Base-by-base conservation (phyloP, 2,329 filamentous ascomycete species). In the Arthrobotrys sinensis region DNA sequence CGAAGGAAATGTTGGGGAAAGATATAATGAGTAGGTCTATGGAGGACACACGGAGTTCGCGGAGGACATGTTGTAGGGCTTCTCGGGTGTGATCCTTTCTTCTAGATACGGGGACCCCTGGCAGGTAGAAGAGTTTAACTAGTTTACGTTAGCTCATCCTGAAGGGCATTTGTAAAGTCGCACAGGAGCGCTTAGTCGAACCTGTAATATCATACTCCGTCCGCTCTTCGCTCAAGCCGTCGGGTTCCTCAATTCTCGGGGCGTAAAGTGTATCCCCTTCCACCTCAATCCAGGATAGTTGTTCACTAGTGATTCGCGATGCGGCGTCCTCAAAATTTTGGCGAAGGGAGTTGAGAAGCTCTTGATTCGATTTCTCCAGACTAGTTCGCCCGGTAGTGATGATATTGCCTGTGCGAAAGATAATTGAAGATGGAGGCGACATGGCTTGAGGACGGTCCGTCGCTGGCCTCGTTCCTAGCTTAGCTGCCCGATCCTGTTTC, bases 111-210 rank as follows among this genome's bases (percentile, higher is more conserved):
- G 91, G 87, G 66, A 93, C 89, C 16, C 89, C 89, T 2, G 93
- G 92, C 32, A 98, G 88, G 85, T 96, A 96, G 87, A 99, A 99
- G 21, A 99, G 86, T 85, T 99, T 99, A 79, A 96, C 91, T 0
- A 95, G 97, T 36, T 12, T 40, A 43, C 11, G 11, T 55, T 36
- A 62, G 34, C 40, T 8, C 32, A 7, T 24, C 16, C 14, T 3
- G 14, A 2, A 14, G 12, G 7, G 36, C 19, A 43, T 3, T 19
- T n/a, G 14, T 65, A n/a, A 5, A n/a, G 12, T 11, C 7, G 6
- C 32, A 12, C 16, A 6, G 36, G 6, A 38, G 7, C 36, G 2
- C 12, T 5, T 45, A 16, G 40, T 12, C 64, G 38, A 69, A 80
- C 80, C 81, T n/a, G 81, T 82, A 21, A 82, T 73, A 43, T 82